Evolutionary conservation across 768 basidiomycete genomes (phyloP).

Genomic region (Russula olivacea): DNA sequence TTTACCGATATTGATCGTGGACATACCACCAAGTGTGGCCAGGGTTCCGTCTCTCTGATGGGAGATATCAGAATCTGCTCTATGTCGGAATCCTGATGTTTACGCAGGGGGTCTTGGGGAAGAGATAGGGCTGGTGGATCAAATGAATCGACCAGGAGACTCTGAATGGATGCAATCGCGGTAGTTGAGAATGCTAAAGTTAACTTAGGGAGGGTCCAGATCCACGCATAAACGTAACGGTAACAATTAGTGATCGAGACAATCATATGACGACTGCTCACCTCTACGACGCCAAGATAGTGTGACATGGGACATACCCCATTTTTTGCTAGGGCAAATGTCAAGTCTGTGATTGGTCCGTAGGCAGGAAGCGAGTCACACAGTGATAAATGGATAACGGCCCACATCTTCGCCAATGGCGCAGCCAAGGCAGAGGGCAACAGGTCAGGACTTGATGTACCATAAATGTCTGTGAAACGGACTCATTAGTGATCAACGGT

Average conservation of each 20-base stretch:
- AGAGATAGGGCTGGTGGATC: too few species aligned
- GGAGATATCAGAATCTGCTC: too few species aligned
- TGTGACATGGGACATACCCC: constrained; percentile 45
- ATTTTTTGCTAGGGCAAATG: constrained; percentile 64
- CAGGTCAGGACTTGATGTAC: constrained; percentile 37
- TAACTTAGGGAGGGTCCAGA: too few species aligned
- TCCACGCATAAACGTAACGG: too few species aligned
- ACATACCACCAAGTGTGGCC: too few species aligned
- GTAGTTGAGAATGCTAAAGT: too few species aligned
- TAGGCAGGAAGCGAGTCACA: constrained; percentile 68
- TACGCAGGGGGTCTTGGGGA: too few species aligned
- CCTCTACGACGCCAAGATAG: constrained; percentile 65
- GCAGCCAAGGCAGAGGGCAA: constrained; percentile 32
- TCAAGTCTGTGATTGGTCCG: constrained; percentile 69
- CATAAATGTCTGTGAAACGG: constrained; percentile 48
- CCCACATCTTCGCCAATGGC: constrained; percentile 41
- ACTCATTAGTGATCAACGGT: constrained; percentile 9
- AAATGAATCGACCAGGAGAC: too few species aligned
- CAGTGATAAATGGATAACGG: constrained; percentile 63
- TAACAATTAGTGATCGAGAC: constrained; percentile 4
- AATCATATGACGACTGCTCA: constrained; percentile 31
- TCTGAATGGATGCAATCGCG: too few species aligned
- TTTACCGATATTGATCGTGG: too few species aligned
- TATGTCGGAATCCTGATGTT: too few species aligned
- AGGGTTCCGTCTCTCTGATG: too few species aligned